These are phyloP conservation scores for Aspergillus novoparasiticus DNA, from an alignment of 2,329 filamentous ascomycete genomes.

Conservation along the genomic window DNA sequence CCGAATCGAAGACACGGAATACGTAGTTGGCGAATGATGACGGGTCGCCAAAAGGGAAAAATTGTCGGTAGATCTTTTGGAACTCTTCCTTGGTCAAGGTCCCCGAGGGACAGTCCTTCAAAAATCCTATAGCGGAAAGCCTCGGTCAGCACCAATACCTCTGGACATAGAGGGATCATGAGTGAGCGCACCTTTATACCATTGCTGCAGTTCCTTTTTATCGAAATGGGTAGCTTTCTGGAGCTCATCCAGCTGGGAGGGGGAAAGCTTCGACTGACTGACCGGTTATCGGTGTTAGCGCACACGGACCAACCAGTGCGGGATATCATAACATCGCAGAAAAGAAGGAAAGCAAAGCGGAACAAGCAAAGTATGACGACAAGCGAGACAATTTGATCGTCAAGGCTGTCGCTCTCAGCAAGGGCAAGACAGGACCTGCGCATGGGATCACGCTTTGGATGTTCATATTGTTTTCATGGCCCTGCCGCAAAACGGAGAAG, in stretches of 20 bases:
- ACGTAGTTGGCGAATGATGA: conserved; percentile 98
- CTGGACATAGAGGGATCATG: neutral
- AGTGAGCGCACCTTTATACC: conserved; percentile 85
- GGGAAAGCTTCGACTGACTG: conserved; percentile 97
- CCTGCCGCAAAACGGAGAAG: conserved; percentile 12
- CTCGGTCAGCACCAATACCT: neutral
- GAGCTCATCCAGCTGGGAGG: conserved; percentile 91
- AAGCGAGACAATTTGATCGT: neutral
- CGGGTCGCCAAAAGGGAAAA: conserved; percentile 98
- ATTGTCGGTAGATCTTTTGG: conserved; percentile 99
- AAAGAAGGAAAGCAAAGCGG: neutral
- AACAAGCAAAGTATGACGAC: neutral
- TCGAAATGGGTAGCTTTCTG: conserved; percentile 98
- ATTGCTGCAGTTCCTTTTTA: conserved; percentile 99
- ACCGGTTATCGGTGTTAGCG: neutral
- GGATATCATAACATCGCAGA: neutral
- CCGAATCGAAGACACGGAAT: conserved; percentile 97
- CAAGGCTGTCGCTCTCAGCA: neutral
- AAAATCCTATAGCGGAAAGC: conserved; percentile 67
- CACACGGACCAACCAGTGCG: neutral
- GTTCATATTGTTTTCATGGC: neutral
- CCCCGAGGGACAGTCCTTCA: conserved; percentile 96
- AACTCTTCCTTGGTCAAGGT: conserved; percentile 98
- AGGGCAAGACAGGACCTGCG: neutral
- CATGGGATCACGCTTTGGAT: neutral